These are phyloP conservation scores for Schizopora paradoxa DNA, from an alignment of 1,284 basidiomycete species.

Conservation along the genomic window DNA sequence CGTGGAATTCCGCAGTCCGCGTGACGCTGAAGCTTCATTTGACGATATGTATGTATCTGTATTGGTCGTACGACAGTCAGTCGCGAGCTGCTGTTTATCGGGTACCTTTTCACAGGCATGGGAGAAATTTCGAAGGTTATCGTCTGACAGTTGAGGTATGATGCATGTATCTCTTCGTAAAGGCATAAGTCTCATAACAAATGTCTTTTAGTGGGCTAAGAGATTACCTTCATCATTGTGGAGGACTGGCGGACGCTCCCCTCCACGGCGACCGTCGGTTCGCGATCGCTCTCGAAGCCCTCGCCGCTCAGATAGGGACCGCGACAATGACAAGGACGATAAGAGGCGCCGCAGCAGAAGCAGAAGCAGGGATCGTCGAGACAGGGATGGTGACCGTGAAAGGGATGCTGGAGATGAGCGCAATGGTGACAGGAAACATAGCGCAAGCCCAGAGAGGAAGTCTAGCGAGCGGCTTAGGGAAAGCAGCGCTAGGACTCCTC, in stretches of 20 bases:
- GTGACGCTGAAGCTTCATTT: constrained; percentile 86
- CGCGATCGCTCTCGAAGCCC: constrained; percentile 40
- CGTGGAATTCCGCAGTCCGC: constrained; percentile 79
- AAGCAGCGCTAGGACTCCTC: constrained; percentile 42
- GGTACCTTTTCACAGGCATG: constrained; percentile 57
- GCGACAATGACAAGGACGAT: constrained; percentile 26
- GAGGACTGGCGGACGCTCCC: constrained; percentile 68
- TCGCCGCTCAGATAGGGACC: constrained; percentile 31
- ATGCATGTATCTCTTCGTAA: constrained; percentile 4
- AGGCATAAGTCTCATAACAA: constrained; percentile 2
- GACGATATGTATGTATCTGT: constrained; percentile 72
- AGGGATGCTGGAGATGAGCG: constrained; percentile 21
- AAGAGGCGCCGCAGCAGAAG: constrained; percentile 14
- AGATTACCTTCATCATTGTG: constrained; percentile 84
- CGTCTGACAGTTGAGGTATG: constrained; percentile 76
- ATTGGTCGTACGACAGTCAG: background rate
- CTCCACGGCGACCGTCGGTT: constrained; percentile 43
- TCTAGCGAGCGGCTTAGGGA: constrained; percentile 29
- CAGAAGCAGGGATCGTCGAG: constrained; percentile 22
- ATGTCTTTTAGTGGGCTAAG: constrained; percentile 72
- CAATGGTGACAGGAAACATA: constrained; percentile 40
- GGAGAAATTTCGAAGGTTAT: constrained; percentile 74
- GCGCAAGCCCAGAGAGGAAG: constrained; percentile 43
- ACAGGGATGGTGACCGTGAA: constrained; percentile 29
- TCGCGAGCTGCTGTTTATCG: constrained; percentile 12